Evolutionary conservation across 2,329 filamentous ascomycete genomes (phyloP).

Genomic region (Penicillium capsulatum): DNA sequence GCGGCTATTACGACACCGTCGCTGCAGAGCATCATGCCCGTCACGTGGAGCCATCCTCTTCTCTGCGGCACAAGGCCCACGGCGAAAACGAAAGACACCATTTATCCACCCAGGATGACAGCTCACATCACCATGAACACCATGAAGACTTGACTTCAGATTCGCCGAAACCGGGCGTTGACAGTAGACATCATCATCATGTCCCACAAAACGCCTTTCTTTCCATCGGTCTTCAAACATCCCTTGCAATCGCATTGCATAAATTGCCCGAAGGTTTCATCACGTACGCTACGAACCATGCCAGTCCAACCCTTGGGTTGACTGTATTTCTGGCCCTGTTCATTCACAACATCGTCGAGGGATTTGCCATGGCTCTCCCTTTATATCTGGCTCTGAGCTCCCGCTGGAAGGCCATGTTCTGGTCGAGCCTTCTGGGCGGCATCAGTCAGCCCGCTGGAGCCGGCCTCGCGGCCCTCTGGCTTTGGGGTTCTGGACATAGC

Average conservation of each 20-base stretch:
- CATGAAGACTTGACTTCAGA: conserved; percentile 14
- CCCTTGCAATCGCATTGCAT: conserved; percentile 89
- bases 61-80: conserved; percentile 9
- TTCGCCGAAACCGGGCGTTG: conserved; percentile 13
- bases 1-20: conserved; percentile 15
- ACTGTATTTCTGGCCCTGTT: conserved; percentile 93
- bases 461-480: conserved; percentile 78
- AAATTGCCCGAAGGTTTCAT: conserved; percentile 87
- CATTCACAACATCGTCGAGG: conserved; percentile 97
- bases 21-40: conserved; percentile 8
- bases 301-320: conserved; percentile 80
- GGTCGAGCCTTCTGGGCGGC: conserved; percentile 78
- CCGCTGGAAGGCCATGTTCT: conserved; percentile 75
- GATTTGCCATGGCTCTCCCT: conserved; percentile 88
- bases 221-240: conserved; percentile 92
- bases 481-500: conserved; percentile 61
- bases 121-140: conserved; percentile 3
- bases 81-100: conserved; percentile 1
- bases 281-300: conserved; percentile 96
- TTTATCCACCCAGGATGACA: background rate
- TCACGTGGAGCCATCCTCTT: conserved; percentile 5
- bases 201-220: conserved; percentile 91
- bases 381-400: conserved; percentile 86
- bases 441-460: conserved; percentile 84
- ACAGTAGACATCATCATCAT: conserved; percentile 78